These are phyloP conservation scores for Fusarium lyarnte DNA, from an alignment of 2,329 filamentous ascomycete species.

Conservation along the genomic window DNA sequence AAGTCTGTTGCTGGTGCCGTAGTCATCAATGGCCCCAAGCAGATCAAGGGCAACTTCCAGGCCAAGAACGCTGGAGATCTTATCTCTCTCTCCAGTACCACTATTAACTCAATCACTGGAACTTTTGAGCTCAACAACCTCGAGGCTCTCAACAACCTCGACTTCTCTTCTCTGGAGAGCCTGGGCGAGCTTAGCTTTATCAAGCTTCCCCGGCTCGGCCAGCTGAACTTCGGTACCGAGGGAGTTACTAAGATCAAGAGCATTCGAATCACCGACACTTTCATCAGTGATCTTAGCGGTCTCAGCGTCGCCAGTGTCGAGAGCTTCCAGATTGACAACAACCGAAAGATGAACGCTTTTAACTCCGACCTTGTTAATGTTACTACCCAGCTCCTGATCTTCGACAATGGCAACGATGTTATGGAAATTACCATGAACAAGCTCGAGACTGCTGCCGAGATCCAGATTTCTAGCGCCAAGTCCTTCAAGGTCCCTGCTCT, in stretches of 20 bases:
- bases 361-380: slow-evolving; percentile 82
- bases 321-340: slow-evolving; percentile 88
- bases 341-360: slow-evolving; percentile 79
- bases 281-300: slow-evolving; percentile 79
- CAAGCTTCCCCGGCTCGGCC: slow-evolving; percentile 71
- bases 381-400: slow-evolving; percentile 74
- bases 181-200: slow-evolving; percentile 76
- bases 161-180: slow-evolving; percentile 70
- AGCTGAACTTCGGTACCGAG: slow-evolving; percentile 59
- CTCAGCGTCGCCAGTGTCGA: slow-evolving; percentile 81
- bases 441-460: slow-evolving; percentile 67
- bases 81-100: slow-evolving; percentile 68
- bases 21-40: slow-evolving; percentile 67
- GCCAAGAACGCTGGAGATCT: slow-evolving; percentile 69
- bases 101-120: slow-evolving; percentile 73
- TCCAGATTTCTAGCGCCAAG: slow-evolving; percentile 77
- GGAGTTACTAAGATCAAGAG: slow-evolving; percentile 72
- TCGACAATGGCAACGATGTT: slow-evolving; percentile 76
- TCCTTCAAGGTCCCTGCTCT: slow-evolving; percentile 79
- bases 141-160: slow-evolving; percentile 73
- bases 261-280: slow-evolving; percentile 86
- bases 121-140: slow-evolving; percentile 75
- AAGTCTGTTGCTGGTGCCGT: slow-evolving; percentile 65
- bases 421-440: slow-evolving; percentile 80
- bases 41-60: slow-evolving; percentile 67